These are phyloP conservation scores for Paraconiothyrium brasiliense DNA, from an alignment of 2,329 filamentous ascomycete species.

Conservation along the genomic window DNA sequence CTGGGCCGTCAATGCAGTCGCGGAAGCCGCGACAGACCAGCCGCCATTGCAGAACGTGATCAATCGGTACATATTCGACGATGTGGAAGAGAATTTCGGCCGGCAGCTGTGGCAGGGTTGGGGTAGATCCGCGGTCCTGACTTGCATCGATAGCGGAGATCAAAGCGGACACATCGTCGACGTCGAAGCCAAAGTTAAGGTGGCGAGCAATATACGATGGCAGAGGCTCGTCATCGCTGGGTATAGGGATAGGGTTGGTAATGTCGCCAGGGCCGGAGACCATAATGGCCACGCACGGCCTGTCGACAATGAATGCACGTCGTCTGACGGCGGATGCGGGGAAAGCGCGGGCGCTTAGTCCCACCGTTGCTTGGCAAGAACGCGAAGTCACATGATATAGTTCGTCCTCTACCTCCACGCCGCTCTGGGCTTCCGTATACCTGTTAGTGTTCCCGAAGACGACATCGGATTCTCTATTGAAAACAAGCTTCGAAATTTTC, in stretches of 20 bases:
- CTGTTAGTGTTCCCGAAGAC: no score
- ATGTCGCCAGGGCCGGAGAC: not conserved
- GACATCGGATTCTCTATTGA: no score
- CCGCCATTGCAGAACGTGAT: conserved; percentile 40
- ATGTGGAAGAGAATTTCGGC: conserved; percentile 42
- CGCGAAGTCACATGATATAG: conserved; percentile 5
- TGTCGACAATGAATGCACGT: not conserved
- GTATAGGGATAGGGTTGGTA: not conserved
- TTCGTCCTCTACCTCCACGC: not conserved
- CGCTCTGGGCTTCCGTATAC: no score
- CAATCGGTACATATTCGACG: conserved; percentile 38
- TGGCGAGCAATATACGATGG: conserved; percentile 36
- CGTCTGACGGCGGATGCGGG: not conserved
- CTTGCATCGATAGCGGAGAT: conserved; percentile 42
- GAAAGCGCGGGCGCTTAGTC: conserved; percentile 11
- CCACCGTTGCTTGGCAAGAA: conserved; percentile 8
- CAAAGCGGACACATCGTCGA: conserved; percentile 38
- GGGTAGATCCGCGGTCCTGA: conserved; percentile 23
- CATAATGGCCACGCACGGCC: not conserved
- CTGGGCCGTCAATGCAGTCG: conserved; percentile 42
- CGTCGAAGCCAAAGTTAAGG: conserved; percentile 35
- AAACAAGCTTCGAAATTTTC: no score
- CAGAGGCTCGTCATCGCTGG: conserved; percentile 13
- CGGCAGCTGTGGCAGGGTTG: conserved; percentile 33
- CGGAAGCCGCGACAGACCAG: conserved; percentile 42